Evolutionary conservation across 2,329 filamentous ascomycete species (phyloP).

Genomic region (Botrytis fragariae): DNA sequence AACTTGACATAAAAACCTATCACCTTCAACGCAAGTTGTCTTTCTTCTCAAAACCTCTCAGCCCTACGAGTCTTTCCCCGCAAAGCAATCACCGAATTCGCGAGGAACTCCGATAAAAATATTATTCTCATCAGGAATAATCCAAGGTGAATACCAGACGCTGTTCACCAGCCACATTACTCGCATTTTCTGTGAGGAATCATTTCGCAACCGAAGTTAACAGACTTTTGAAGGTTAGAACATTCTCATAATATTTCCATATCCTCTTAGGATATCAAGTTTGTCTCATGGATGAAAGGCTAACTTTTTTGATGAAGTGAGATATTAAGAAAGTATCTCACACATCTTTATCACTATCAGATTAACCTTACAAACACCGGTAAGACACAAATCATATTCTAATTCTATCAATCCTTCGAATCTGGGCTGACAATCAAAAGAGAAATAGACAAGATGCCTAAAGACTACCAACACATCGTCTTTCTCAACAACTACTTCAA

Average conservation of each 20-base stretch:
- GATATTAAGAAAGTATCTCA: too few relatives aligned
- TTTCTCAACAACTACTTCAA: background rate
- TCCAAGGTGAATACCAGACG: background rate
- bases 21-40: background rate
- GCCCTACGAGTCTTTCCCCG: background rate
- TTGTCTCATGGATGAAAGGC: background rate
- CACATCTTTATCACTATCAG: too few relatives aligned
- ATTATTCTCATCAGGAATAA: background rate
- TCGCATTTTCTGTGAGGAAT: background rate
- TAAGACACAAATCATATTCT: background rate
- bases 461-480: background rate
- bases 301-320: background rate
- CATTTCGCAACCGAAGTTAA: too few relatives aligned
- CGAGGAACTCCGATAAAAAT: background rate
- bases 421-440: background rate
- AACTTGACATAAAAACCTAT: background rate
- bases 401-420: background rate
- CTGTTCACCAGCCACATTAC: background rate
- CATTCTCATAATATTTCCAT: background rate
- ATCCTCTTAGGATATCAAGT: background rate
- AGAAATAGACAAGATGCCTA: background rate
- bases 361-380: background rate
- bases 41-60: background rate
- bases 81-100: background rate
- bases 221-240: background rate